A percentile compares a stretch with the other conserved stretches of the same genome.
Evolutionary conservation across 768 basidiomycete genomes (phyloP).

Genomic region (Suillus luteus): DNA sequence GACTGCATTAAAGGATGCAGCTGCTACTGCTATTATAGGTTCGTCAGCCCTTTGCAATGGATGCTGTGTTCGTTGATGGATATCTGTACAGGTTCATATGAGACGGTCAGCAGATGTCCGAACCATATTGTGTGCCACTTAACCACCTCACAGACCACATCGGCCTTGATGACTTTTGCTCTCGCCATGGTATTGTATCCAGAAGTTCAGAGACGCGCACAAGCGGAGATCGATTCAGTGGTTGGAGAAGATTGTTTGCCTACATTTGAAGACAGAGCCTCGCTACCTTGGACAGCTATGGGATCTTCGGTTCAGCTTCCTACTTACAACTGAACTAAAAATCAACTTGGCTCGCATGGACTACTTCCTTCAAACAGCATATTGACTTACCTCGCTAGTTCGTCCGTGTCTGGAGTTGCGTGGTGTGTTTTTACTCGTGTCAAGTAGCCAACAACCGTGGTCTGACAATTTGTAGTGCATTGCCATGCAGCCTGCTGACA

Average conservation of each 20-base stretch:
- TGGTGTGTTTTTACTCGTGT: conserved; percentile 54
- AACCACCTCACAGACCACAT: conserved; percentile 7
- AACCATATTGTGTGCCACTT: neutral
- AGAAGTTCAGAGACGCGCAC: conserved; percentile 20
- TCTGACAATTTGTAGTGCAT: conserved; percentile 53
- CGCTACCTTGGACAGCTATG: conserved; percentile 72
- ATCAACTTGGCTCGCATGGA: conserved; percentile 65
- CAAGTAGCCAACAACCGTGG: conserved; percentile 1
- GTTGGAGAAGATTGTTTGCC: neutral
- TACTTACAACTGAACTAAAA: conserved; percentile 93
- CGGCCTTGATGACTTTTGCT: conserved; percentile 13
- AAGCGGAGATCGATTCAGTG: conserved; percentile 21
- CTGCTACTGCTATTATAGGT: conserved; percentile 20
- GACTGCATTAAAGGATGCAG: conserved; percentile 14
- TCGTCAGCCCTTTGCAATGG: neutral
- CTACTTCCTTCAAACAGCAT: conserved; percentile 75
- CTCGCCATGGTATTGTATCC: conserved; percentile 16
- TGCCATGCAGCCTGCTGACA: conserved; percentile 95
- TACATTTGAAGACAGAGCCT: neutral
- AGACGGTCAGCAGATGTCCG: conserved; percentile 16
- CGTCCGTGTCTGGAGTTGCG: conserved; percentile 90
- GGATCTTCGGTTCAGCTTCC: conserved; percentile 96
- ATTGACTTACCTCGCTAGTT: conserved; percentile 87
- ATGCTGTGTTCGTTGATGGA: neutral
- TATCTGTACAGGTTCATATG: conserved; percentile 21